These are phyloP conservation scores for Tolypocladium inflatum DNA, from an alignment of 2,329 filamentous ascomycete genomes.

Conservation along the genomic window DNA sequence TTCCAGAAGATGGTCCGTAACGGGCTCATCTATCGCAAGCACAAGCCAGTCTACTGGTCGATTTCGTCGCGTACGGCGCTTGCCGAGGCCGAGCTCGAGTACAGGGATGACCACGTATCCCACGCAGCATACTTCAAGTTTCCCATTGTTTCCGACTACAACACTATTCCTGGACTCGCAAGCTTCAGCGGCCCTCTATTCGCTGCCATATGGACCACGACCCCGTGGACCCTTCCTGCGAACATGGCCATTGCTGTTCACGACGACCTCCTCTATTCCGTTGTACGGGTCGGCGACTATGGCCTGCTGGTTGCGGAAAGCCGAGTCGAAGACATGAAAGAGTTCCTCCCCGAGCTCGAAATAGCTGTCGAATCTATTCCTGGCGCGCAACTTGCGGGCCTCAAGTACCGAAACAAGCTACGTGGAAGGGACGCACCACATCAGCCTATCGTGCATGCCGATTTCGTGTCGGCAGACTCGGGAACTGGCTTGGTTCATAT, in stretches of 20 bases:
- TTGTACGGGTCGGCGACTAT: slow-evolving; percentile 48
- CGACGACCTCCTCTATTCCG: slow-evolving; percentile 60
- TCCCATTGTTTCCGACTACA: slow-evolving; percentile 43
- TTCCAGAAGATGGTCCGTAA: slow-evolving; percentile 67
- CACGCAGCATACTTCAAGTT: slow-evolving; percentile 73
- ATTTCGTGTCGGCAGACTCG: slow-evolving; percentile 84
- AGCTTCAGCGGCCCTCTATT: slow-evolving; percentile 43
- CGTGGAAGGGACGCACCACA: slow-evolving; percentile 43
- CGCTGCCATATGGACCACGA: slow-evolving; percentile 97
- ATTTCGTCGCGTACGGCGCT: slow-evolving; percentile 69
- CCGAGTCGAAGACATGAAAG: slow-evolving; percentile 51
- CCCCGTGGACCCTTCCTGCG: slow-evolving; percentile 91
- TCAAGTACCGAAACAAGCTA: slow-evolving; percentile 63
- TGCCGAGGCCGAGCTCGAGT: slow-evolving; percentile 78
- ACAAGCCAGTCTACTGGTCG: slow-evolving; percentile 83
- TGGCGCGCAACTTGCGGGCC: slow-evolving; percentile 55
- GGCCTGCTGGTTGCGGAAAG: slow-evolving; percentile 64
- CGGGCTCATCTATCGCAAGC: slow-evolving; percentile 66
- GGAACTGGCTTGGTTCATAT: slow-evolving; percentile 92
- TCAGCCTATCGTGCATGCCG: slow-evolving; percentile 70
- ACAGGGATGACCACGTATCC: slow-evolving; percentile 65
- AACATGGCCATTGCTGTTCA: slow-evolving; percentile 85
- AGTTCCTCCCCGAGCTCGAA: slow-evolving; percentile 39
- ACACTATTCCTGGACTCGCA: slow-evolving; percentile 22
- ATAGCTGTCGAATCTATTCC: slow-evolving; percentile 46